Percentiles rank a stretch among this genome's conserved stretches.
phyloP scores from a whole-genome alignment of 1,284 basidiomycete species.

The Caloboletus inedulis region DNA sequence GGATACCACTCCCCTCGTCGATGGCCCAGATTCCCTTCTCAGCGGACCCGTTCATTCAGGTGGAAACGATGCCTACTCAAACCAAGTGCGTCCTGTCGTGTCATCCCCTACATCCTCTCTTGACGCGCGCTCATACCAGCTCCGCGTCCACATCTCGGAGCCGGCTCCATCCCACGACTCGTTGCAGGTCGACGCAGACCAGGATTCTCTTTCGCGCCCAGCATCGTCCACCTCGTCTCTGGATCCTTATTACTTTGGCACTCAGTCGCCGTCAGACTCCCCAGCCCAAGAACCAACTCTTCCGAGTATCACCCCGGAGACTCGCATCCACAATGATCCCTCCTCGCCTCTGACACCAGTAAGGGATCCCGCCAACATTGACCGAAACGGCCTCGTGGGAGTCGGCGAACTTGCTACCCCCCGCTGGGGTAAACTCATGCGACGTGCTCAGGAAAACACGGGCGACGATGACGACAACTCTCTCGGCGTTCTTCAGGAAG shows the following conservation, averaged over 20 bases:
- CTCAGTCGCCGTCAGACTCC: constrained; percentile 61
- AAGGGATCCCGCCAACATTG: constrained; percentile 77
- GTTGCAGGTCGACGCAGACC: constrained; percentile 31
- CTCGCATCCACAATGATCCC: constrained; percentile 45
- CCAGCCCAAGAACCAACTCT: constrained; percentile 38
- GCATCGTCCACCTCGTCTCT: constrained; percentile 71
- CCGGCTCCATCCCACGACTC: constrained; percentile 18
- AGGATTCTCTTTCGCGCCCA: constrained; percentile 43
- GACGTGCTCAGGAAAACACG: constrained; percentile 31
- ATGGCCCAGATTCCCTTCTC: constrained; percentile 12
- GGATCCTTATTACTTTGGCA: constrained; percentile 80
- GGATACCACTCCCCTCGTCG: constrained; percentile 10
- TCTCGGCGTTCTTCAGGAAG: constrained; percentile 40
- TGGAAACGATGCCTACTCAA: constrained; percentile 3
- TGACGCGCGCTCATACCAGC: constrained; percentile 17
- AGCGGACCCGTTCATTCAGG: neutral
- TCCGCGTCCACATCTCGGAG: constrained; percentile 26
- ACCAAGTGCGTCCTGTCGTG: constrained; percentile 11
- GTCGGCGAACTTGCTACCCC: constrained; percentile 98
- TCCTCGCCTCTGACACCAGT: constrained; percentile 73
- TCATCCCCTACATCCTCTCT: neutral
- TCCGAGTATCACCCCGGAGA: constrained; percentile 43
- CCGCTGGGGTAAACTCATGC: constrained; percentile 65
- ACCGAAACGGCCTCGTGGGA: constrained; percentile 86
- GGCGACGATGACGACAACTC: constrained; percentile 32